Percentiles rank a stretch among this genome's conserved stretches.
These are phyloP conservation scores for Colletotrichum siamense DNA, from an alignment of 2,329 filamentous ascomycete genomes.

Conservation along the genomic window DNA sequence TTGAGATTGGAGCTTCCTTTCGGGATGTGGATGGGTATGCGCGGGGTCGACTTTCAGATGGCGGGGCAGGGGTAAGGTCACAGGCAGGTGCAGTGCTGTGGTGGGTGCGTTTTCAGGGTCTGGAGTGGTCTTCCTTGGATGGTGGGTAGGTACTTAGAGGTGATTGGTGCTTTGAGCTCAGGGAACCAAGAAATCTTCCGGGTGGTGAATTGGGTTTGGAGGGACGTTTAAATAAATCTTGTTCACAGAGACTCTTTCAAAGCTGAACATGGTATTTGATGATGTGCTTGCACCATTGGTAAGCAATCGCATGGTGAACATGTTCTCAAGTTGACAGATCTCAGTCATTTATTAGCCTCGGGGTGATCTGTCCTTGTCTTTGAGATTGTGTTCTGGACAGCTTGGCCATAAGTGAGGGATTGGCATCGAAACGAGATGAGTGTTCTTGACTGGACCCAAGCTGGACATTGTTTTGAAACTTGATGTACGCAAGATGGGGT, in stretches of 20 bases:
- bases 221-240: neutral
- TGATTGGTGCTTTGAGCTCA: neutral
- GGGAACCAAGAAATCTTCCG: neutral
- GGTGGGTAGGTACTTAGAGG: neutral
- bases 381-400: neutral
- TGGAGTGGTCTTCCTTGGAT: neutral
- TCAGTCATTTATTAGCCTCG: neutral
- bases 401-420: neutral
- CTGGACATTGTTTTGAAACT: neutral
- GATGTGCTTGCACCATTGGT: neutral
- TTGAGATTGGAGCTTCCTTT: neutral
- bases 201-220: neutral
- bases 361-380: slow-evolving; percentile 14
- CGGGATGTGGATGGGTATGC: slow-evolving; percentile 14
- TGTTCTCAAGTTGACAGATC: neutral
- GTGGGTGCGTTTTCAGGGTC: neutral
- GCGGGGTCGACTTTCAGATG: slow-evolving; percentile 18
- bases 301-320: neutral
- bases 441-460: neutral
- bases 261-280: neutral
- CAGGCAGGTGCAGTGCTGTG: neutral
- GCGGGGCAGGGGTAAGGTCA: slow-evolving; percentile 11
- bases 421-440: slow-evolving; percentile 19
- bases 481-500: neutral
- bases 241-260: neutral